These are phyloP conservation scores for Aspergillus brasiliensis DNA, from an alignment of 2,329 filamentous ascomycete genomes.

Conservation along the genomic window DNA sequence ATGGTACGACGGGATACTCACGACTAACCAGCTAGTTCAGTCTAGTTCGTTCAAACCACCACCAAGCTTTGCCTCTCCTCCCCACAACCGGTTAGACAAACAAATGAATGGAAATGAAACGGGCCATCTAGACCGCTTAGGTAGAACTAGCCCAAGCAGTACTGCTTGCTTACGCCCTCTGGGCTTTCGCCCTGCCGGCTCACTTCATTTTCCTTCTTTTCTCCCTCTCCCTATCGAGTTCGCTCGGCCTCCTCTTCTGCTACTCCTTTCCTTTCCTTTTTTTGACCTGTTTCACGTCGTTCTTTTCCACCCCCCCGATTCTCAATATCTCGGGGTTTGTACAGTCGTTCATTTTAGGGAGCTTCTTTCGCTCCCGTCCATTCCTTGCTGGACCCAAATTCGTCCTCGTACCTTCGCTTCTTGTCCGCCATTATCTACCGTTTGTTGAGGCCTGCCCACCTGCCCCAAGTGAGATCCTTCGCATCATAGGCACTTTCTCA, in stretches of 20 bases:
- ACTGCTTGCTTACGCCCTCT: constrained; percentile 1
- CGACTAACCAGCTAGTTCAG: not conserved
- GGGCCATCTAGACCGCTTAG: constrained; percentile 13
- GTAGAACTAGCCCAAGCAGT: constrained; percentile 1
- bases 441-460: not conserved
- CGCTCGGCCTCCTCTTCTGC: constrained; percentile 6
- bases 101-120: constrained; percentile 9
- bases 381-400: constrained; percentile 24
- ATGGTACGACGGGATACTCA: not conserved
- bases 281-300: constrained; percentile 1
- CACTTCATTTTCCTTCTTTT: constrained; percentile 3
- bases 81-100: constrained; percentile 8
- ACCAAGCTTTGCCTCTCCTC: constrained; percentile 3
- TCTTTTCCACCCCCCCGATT: constrained; percentile 15
- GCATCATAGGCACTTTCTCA: not conserved
- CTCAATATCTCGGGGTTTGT: constrained; percentile 7
- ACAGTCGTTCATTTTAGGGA: constrained; percentile 20
- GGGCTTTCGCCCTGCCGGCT: not conserved
- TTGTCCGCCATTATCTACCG: constrained; percentile 5
- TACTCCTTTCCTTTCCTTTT: constrained; percentile 6
- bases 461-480: not conserved
- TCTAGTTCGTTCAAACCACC: not conserved
- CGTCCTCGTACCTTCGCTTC: constrained; percentile 4
- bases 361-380: constrained; percentile 25
- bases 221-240: constrained; percentile 21